Percentiles rank a stretch among this genome's conserved stretches.
These are phyloP conservation scores for Chalaropsis thielavioides DNA, from an alignment of 2,329 filamentous ascomycete species.

Conservation along the genomic window DNA sequence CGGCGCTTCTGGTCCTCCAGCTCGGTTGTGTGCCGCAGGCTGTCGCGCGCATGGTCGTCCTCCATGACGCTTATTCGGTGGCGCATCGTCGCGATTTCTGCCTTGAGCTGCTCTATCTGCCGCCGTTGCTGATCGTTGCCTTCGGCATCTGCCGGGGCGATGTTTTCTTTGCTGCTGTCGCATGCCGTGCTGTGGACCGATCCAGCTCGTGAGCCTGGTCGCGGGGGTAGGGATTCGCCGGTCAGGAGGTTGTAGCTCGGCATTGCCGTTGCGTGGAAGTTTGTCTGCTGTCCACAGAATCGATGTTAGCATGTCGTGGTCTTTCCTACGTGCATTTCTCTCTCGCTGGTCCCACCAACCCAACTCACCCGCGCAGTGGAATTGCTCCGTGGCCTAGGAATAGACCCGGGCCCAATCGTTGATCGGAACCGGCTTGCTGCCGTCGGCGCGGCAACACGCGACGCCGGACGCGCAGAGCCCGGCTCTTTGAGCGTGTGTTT, in stretches of 20 bases:
- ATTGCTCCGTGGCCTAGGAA: slow-evolving; percentile 10
- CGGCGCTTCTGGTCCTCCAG: slow-evolving; percentile 64
- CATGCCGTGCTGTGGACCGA: slow-evolving; percentile 35
- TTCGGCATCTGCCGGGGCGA: slow-evolving; percentile 43
- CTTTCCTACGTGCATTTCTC: neutral
- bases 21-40: slow-evolving; percentile 69
- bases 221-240: slow-evolving; percentile 27
- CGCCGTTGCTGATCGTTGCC: slow-evolving; percentile 43
- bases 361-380: slow-evolving; percentile 13
- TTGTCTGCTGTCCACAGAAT: slow-evolving; percentile 7
- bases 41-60: slow-evolving; percentile 70
- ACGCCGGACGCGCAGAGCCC: slow-evolving; percentile 15
- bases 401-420: slow-evolving; percentile 11
- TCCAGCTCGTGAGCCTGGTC: slow-evolving; percentile 30
- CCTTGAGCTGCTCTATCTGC: slow-evolving; percentile 64
- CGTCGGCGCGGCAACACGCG: slow-evolving; percentile 14
- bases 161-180: slow-evolving; percentile 46
- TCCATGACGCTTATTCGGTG: slow-evolving; percentile 80
- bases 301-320: slow-evolving; percentile 24
- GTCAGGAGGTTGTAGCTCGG: slow-evolving; percentile 46
- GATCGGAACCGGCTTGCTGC: slow-evolving; percentile 12
- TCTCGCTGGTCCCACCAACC: neutral
- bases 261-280: slow-evolving; percentile 13
- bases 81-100: slow-evolving; percentile 72
- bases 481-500: slow-evolving; percentile 12